Conservation (phyloP, 176 grass and related monocot species). For the Areca catechu region DNA sequence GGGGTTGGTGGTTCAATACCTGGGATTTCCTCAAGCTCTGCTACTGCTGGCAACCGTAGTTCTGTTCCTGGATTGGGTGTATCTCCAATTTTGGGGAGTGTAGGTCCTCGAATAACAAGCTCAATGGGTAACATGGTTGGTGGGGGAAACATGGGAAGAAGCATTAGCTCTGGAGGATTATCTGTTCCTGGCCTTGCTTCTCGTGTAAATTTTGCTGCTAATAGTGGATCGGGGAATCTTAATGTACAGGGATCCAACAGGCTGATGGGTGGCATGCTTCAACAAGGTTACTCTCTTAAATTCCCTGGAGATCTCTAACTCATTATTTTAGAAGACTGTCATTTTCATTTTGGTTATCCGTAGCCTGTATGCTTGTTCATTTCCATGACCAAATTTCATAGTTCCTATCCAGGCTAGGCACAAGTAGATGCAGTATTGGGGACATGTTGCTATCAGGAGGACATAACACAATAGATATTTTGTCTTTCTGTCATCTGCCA, state of each 20-base stretch:
- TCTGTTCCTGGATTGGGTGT: slow-evolving; percentile 68
- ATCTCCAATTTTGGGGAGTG: slow-evolving; percentile 67
- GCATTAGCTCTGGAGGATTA: not conserved
- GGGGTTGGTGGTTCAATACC: slow-evolving; percentile 65
- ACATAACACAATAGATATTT: too few species aligned
- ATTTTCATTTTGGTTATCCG: too few species aligned
- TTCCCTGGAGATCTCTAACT: not conserved
- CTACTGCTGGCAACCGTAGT: slow-evolving; percentile 51
- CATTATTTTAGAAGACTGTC: too few species aligned
- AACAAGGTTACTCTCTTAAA: not conserved
- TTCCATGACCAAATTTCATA: too few species aligned
- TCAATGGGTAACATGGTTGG: slow-evolving; percentile 72
- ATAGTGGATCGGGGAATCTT: slow-evolving; percentile 3
- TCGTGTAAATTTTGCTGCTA: slow-evolving; percentile 2
- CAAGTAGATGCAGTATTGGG: too few species aligned
- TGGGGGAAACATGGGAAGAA: slow-evolving; percentile 54
- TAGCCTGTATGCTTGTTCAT: too few species aligned
- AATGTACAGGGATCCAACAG: not conserved
- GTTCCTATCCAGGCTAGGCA: too few species aligned
- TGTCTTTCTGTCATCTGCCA: too few species aligned
- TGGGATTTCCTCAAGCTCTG: slow-evolving; percentile 70
- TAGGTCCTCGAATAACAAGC: slow-evolving; percentile 56
- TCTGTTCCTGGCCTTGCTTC: slow-evolving; percentile 4
- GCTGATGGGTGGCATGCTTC: slow-evolving; percentile 6
- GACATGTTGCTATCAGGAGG: too few species aligned